Percentiles rank a stretch among this genome's conserved stretches.
These are phyloP conservation scores for Aspergillus pseudoterreus DNA, from an alignment of 2,329 filamentous ascomycete genomes.

Conservation along the genomic window DNA sequence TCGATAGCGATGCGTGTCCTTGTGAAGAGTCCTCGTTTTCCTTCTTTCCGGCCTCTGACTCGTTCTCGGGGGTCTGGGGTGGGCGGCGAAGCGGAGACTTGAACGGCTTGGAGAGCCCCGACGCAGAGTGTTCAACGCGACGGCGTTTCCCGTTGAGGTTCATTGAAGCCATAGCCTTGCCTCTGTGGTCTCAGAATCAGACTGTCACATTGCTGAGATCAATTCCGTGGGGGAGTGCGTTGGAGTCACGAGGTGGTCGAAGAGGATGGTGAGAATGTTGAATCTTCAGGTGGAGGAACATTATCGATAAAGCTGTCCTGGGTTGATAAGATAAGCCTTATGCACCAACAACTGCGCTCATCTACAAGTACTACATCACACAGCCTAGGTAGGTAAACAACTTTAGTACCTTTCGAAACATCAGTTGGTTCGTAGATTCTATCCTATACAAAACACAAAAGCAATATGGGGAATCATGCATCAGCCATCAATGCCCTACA, in stretches of 20 bases:
- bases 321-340: constrained; percentile 1
- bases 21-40: neutral
- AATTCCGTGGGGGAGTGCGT: neutral
- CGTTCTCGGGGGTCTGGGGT: constrained; percentile 7
- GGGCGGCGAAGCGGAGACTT: constrained; percentile 63
- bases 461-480: constrained; percentile 9
- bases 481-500: constrained; percentile 49
- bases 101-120: constrained; percentile 66
- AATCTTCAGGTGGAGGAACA: neutral
- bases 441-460: constrained; percentile 7
- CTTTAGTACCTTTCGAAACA: no score
- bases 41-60: neutral
- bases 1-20: neutral
- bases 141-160: constrained; percentile 56
- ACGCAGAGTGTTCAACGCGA: constrained; percentile 55
- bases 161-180: constrained; percentile 13
- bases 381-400: no score
- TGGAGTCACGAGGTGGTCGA: neutral
- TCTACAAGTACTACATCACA: neutral
- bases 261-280: neutral
- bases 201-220: neutral
- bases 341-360: neutral
- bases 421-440: constrained; percentile 3
- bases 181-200: neutral
- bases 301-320: constrained; percentile 14